These are phyloP conservation scores for Phytophthora constricta DNA, from an alignment of 352 stramenopile species.

Conservation along the genomic window DNA sequence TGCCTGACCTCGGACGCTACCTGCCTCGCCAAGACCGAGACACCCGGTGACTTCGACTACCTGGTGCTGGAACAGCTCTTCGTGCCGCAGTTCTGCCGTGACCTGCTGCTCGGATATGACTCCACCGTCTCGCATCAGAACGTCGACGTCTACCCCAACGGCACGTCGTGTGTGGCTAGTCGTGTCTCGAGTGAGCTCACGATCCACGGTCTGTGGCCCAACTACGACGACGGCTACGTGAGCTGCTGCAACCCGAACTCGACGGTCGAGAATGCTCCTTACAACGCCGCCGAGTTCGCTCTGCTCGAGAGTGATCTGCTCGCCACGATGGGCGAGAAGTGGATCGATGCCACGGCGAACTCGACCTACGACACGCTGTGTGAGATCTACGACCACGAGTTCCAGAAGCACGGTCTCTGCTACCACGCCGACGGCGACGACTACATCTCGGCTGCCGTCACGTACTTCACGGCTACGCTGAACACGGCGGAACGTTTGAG, in stretches of 20 bases:
- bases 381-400: slow-evolving; percentile 87
- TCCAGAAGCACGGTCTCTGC: slow-evolving; percentile 87
- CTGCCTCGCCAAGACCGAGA: slow-evolving; percentile 66
- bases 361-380: slow-evolving; percentile 68
- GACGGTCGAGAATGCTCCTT: slow-evolving; percentile 61
- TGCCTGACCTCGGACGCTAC: slow-evolving; percentile 57
- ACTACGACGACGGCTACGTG: slow-evolving; percentile 79
- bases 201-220: slow-evolving; percentile 82
- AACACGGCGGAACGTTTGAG: slow-evolving; percentile 54
- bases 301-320: slow-evolving; percentile 48
- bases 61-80: slow-evolving; percentile 82
- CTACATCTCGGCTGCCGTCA: slow-evolving; percentile 57
- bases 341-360: slow-evolving; percentile 71
- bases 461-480: slow-evolving; percentile 73
- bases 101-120: slow-evolving; percentile 44
- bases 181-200: slow-evolving; percentile 64
- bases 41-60: slow-evolving; percentile 77
- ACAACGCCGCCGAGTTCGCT: slow-evolving; percentile 56
- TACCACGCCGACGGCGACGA: slow-evolving; percentile 62
- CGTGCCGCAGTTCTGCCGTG: slow-evolving; percentile 81
- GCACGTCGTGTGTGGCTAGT: slow-evolving; percentile 51
- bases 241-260: slow-evolving; percentile 76
- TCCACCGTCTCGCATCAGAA: slow-evolving; percentile 71
- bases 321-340: slow-evolving; percentile 61
- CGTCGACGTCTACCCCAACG: slow-evolving; percentile 65